A percentile compares a stretch with the other conserved stretches of the same genome.
phyloP scores from a whole-genome alignment of 2,329 filamentous ascomycete species.

The Coniochaeta hoffmannii region DNA sequence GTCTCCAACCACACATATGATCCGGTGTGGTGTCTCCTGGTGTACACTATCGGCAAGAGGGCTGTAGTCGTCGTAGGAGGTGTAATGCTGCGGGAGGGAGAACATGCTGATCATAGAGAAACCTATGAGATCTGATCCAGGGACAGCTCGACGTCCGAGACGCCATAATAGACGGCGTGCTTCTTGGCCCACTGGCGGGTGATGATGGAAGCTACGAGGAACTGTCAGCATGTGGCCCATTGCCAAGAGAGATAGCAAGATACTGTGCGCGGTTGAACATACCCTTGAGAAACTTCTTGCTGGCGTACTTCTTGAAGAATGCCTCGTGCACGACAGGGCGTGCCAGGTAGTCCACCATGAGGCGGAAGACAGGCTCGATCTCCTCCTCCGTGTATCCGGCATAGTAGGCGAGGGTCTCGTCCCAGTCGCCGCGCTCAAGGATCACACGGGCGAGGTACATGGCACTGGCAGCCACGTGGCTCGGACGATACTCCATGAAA shows the following conservation, averaged over 20 bases:
- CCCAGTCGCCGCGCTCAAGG: conserved; percentile 84
- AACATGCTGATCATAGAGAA: background rate
- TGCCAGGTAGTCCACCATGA: conserved; percentile 96
- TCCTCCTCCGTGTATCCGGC: conserved; percentile 90
- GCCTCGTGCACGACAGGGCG: conserved; percentile 88
- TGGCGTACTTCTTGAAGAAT: conserved; percentile 99
- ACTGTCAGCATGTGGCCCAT: background rate
- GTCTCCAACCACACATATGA: conserved; percentile 1
- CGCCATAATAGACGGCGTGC: conserved; percentile 51
- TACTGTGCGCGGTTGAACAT: too few relatives aligned
- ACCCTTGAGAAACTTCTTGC: conserved; percentile 99
- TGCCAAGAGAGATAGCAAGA: background rate
- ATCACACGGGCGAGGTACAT: conserved; percentile 95
- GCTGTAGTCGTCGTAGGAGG: background rate
- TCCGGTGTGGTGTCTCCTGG: background rate
- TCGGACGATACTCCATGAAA: conserved; percentile 84
- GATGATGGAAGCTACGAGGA: conserved; percentile 68
- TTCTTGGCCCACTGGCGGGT: conserved; percentile 92
- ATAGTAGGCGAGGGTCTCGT: conserved; percentile 81
- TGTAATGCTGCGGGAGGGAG: background rate
- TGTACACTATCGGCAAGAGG: background rate
- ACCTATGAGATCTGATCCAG: conserved; percentile 38
- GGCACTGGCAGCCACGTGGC: conserved; percentile 81
- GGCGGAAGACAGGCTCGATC: conserved; percentile 81
- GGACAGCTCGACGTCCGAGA: conserved; percentile 40